Conservation (phyloP, 2,329 filamentous ascomycete species). For the Epicoccum sorghinum region DNA sequence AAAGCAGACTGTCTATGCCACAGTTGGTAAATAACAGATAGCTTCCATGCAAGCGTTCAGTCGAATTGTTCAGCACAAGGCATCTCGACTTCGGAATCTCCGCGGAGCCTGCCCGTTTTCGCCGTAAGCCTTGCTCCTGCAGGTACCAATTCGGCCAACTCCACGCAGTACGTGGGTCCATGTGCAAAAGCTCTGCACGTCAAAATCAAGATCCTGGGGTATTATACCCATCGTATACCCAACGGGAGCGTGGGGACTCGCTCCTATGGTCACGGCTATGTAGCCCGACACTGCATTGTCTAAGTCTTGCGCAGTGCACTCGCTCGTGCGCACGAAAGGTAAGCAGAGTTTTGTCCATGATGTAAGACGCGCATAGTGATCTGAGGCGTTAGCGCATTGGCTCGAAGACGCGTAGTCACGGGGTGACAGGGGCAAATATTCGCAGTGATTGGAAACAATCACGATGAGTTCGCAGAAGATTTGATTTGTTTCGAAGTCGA, state of each 20-base stretch:
- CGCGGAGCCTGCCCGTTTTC: conserved; percentile 7
- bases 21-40: background rate
- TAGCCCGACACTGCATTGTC: background rate
- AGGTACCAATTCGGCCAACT: conserved; percentile 11
- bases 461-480: background rate
- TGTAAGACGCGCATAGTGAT: conserved; percentile 11
- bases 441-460: background rate
- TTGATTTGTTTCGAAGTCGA: conserved; percentile 1
- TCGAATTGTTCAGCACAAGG: conserved; percentile 8
- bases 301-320: background rate
- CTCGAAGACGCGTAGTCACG: conserved; percentile 6
- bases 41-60: background rate
- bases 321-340: background rate
- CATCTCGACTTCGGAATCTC: conserved; percentile 4
- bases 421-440: background rate
- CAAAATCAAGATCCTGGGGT: background rate
- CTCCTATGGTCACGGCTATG: background rate
- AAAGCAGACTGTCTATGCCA: background rate
- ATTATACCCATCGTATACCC: background rate
- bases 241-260: background rate
- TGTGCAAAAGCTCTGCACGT: background rate
- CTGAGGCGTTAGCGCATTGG: conserved; percentile 3
- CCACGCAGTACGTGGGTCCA: background rate
- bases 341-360: conserved; percentile 7
- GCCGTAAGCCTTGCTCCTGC: conserved; percentile 2